Percentiles rank a stretch among this genome's conserved stretches.
Evolutionary conservation across 164 flowering plant genomes (phyloP).

Genomic region (Paratinospora sagittata): DNA sequence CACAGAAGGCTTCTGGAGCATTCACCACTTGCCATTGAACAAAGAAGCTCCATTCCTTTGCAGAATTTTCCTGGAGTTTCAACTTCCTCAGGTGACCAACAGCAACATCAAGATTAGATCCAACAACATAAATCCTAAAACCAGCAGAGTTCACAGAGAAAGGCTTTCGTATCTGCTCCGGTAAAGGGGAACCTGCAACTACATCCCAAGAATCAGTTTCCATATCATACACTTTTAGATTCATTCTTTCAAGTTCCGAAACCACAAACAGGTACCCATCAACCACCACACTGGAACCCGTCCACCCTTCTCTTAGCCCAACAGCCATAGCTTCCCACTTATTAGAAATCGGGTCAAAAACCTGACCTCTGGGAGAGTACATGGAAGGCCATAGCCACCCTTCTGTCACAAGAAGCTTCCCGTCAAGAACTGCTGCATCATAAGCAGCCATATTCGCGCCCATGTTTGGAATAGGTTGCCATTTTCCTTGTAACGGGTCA

Average conservation of each 20-base stretch:
- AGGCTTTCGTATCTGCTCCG: conserved; percentile 59
- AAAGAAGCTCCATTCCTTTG: conserved; percentile 35
- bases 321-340: conserved; percentile 55
- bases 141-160: conserved; percentile 45
- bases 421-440: conserved; percentile 57
- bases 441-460: conserved; percentile 45
- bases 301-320: conserved; percentile 67
- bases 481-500: conserved; percentile 39
- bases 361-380: conserved; percentile 56
- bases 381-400: conserved; percentile 72
- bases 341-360: conserved; percentile 50
- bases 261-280: conserved; percentile 52
- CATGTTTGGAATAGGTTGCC: conserved; percentile 51
- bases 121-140: conserved; percentile 55
- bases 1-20: conserved; percentile 51
- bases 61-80: neutral
- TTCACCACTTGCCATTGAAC: conserved; percentile 72
- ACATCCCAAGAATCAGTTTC: conserved; percentile 51
- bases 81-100: conserved; percentile 50
- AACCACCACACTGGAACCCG: conserved; percentile 58
- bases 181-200: conserved; percentile 49
- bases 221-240: conserved; percentile 51
- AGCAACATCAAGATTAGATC: conserved; percentile 66
- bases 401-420: conserved; percentile 60
- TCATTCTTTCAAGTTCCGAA: conserved; percentile 55